Evolutionary conservation across 495 filamentous ascomycete genomes (phyloP), one percentile per base, ranked within the genome.

Genomic region (Penicillium odoratum): DNA sequence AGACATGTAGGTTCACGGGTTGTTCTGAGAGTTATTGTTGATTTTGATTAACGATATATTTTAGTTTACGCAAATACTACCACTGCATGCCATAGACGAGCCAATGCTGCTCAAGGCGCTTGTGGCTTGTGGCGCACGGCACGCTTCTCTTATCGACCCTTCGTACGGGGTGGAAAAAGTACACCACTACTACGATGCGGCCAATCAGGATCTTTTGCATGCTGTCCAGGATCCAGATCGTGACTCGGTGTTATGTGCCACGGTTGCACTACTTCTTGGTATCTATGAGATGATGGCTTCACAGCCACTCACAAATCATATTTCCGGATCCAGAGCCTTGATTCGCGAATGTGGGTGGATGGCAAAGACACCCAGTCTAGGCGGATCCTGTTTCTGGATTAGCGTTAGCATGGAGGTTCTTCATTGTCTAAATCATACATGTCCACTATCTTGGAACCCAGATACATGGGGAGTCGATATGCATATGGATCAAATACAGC

Each of bases 331-430:
- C 15, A 82, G 92, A 48, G 91, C 92, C 4, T 78, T 98, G 49
- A 92, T 98, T 66, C 90, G 90, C 61, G 91, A 97, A 67, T 96
- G 92, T 66, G 83, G 84, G 13, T 98, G 94, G 94, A 89, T 87
- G 62, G 90, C 92, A 1, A 85, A 81, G 51, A 88, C 89, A 28
- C 80, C 79, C 4, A 91, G 92, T 4, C 82, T 97, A 44, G 92
- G 91, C 8, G 85, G 87, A 1, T 91, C 93, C 10, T 97, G 93
- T 70, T 98, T 98, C 73, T 97, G 93, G 92, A 73, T 97, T 16
- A 97, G 95, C 64, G 85, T 95, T 13, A 85, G 88, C 15, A 89
- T 96, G 85, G 94, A 98, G 67, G 74, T 98, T 11, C 79, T 97
- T 25, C 90, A 84, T 60, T 97, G 92, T 71, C 74, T 98, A 21